Conservation (phyloP, 768 basidiomycete species). For the Antrodiella citrinella region DNA sequence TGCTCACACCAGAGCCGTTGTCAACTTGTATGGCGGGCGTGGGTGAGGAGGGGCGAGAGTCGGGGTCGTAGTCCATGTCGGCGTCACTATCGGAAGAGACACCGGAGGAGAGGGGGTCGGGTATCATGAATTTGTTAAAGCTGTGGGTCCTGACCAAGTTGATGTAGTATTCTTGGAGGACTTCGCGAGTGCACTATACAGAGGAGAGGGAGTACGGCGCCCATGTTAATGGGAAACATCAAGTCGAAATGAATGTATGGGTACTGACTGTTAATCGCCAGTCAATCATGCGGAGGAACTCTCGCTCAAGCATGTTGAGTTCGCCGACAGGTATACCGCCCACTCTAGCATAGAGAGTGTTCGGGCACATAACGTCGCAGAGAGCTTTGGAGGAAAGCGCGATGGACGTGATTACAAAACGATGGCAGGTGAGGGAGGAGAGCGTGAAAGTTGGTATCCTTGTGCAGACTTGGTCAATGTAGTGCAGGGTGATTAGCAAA, state of each 20-base stretch:
- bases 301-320: constrained; percentile 90
- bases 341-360: constrained; percentile 90
- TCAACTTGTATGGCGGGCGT: constrained; percentile 14
- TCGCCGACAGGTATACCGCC: constrained; percentile 90
- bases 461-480: constrained; percentile 90
- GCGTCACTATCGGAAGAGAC: constrained; percentile 40
- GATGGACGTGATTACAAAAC: constrained; percentile 92
- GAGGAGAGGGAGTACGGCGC: constrained; percentile 18
- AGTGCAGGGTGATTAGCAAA: constrained; percentile 76
- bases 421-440: constrained; percentile 93
- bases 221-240: not conserved
- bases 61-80: constrained; percentile 34
- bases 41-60: constrained; percentile 48
- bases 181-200: constrained; percentile 39
- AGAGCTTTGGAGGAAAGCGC: constrained; percentile 91
- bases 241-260: not conserved
- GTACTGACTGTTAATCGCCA: constrained; percentile 87
- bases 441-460: constrained; percentile 85
- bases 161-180: constrained; percentile 89
- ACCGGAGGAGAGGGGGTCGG: constrained; percentile 28
- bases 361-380: constrained; percentile 93
- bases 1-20: constrained; percentile 4
- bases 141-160: constrained; percentile 87
- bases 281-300: constrained; percentile 86
- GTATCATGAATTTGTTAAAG: constrained; percentile 45